Percentiles rank a stretch among this genome's conserved stretches.
These are phyloP conservation scores for Kodamaea derodonti DNA, from an alignment of 1,139 yeast species.

Conservation along the genomic window DNA sequence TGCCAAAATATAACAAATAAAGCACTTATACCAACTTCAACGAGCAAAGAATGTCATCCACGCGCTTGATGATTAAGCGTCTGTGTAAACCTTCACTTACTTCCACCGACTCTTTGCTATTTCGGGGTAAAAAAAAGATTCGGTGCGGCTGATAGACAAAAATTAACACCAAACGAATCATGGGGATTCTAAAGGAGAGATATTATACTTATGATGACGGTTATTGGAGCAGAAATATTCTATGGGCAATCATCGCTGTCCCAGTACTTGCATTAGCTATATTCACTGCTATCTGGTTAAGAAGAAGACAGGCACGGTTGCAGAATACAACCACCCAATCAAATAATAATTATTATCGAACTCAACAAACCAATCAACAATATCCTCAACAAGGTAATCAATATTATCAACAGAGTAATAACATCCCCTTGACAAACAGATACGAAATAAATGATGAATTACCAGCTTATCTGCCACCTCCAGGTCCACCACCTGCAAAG, in stretches of 20 bases:
- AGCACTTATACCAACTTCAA: too few species aligned
- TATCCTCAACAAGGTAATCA: not conserved
- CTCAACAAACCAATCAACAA: not conserved
- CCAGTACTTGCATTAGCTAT: not conserved
- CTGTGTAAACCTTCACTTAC: too few species aligned
- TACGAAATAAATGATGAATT: not conserved
- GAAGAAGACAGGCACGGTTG: not conserved
- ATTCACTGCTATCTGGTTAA: not conserved
- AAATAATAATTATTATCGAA: not conserved
- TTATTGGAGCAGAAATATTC: not conserved
- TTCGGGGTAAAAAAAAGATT: not conserved
- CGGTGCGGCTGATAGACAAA: not conserved
- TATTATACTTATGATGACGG: not conserved
- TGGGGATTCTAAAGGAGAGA: not conserved
- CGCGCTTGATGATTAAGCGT: too few species aligned
- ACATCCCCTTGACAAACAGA: not conserved
- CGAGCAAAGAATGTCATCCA: too few species aligned
- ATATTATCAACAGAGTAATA: not conserved
- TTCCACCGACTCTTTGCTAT: too few species aligned
- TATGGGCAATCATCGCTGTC: not conserved
- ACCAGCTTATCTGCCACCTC: not conserved
- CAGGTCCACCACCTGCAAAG: slow-evolving; percentile 1
- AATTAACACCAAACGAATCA: not conserved
- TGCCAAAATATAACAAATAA: too few species aligned
- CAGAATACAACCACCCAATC: not conserved